These are phyloP conservation scores for Exsudoporus frostii DNA, from an alignment of 768 basidiomycete species.

Conservation along the genomic window DNA sequence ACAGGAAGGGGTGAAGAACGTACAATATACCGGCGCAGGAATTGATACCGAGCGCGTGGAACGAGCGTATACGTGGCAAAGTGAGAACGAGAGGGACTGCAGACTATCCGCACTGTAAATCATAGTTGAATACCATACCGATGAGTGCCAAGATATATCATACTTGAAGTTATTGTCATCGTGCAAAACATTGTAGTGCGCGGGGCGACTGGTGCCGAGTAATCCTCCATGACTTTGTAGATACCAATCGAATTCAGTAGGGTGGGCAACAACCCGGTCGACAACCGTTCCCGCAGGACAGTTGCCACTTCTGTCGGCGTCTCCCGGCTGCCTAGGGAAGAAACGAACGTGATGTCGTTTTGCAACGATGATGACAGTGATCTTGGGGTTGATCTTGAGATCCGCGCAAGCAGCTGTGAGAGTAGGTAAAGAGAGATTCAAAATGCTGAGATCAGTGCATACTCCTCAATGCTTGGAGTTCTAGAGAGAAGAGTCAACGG, in stretches of 20 bases:
- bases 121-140: conserved; percentile 5
- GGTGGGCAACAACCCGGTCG: conserved; percentile 66
- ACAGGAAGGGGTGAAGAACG: conserved; percentile 18
- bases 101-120: conserved; percentile 55
- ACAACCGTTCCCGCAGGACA: conserved; percentile 77
- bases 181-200: conserved; percentile 46
- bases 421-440: conserved; percentile 2
- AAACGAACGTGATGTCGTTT: conserved; percentile 52
- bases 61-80: conserved; percentile 80
- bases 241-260: conserved; percentile 75
- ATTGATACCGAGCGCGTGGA: conserved; percentile 81
- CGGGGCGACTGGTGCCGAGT: conserved; percentile 69
- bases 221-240: conserved; percentile 75
- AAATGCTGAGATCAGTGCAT: conserved; percentile 4
- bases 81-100: conserved; percentile 67
- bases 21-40: conserved; percentile 80
- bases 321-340: conserved; percentile 44
- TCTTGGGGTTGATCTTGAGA: conserved; percentile 55
- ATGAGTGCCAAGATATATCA: background rate
- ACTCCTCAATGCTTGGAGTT: conserved; percentile 62
- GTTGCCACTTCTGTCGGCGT: conserved; percentile 68
- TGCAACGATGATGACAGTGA: conserved; percentile 78
- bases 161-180: conserved; percentile 64
- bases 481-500: conserved; percentile 31
- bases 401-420: conserved; percentile 58